Base-by-base conservation (phyloP, 2,329 filamentous ascomycete genomes). In the Huntiella omanensis region DNA sequence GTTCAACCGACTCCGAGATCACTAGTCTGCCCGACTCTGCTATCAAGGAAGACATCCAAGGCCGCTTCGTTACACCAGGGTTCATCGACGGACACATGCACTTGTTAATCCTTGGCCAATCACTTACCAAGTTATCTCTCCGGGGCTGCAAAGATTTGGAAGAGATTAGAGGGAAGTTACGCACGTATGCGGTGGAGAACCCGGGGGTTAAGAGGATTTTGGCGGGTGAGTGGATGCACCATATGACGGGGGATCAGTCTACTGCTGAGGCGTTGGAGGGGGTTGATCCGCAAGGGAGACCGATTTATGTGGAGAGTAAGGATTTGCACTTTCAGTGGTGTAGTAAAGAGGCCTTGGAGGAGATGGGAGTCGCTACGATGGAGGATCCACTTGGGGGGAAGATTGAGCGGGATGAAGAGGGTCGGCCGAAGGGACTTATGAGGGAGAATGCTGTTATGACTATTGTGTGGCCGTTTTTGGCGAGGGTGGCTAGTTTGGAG, bases 61-160 rank as follows among this genome's bases (percentile, higher is more conserved):
- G 61, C 1, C 55, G 54, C 16, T 62, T 61, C 1, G 58, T 75
- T 3, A 59, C 75, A 1, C 71, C 71, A 0, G 65, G 70, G 11
- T 75, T 75, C 57, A 66, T 75, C 35, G 71, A 75, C 49, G 70
- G 68, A 4, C 71, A 75, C 50, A 64, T 73, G 57, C 71, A 75
- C 53, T 61, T 75, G 7, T 60, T 75, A 0, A 59, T 70, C 7
- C 60, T 73, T 0, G 71, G 71, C 1, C 69, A 73, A 50, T 66
- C 69, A 0, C 60, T 75, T 13, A 63, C 60, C 22, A 73, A 73
- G 54, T 60, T 71, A 15, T 59, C 61, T 16, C 57, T 75, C 1
- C 64, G 67, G 15, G 57, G 60, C 12, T 73, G 70, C 55, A 63
- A 62, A 50, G 62, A 58, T 40, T 54, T 73, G 1, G 61, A 61